Percentiles rank a stretch among this genome's conserved stretches.
Evolutionary conservation across 352 stramenopile genomes (phyloP).

Genomic region (Elongisporangium anandrum): DNA sequence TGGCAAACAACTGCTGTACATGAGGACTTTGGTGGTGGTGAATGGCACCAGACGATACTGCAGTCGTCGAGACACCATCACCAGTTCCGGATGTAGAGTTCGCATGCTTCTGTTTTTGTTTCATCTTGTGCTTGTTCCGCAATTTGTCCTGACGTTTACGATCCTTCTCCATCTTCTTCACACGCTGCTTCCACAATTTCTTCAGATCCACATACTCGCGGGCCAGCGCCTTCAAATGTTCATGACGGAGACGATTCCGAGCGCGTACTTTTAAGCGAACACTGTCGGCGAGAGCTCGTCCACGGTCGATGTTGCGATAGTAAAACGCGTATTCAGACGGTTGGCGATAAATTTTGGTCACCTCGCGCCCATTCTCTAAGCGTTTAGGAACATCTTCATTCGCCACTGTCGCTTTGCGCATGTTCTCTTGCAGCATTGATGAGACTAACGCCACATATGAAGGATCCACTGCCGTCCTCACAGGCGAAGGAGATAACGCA

Average conservation of each 20-base stretch:
- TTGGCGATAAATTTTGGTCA: constrained; percentile 64
- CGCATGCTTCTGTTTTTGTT: constrained; percentile 35
- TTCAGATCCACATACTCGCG: constrained; percentile 80
- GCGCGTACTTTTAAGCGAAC: constrained; percentile 59
- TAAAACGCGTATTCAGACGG: constrained; percentile 78
- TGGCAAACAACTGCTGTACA: constrained; percentile 31
- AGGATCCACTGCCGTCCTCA: constrained; percentile 59
- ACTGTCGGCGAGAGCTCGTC: constrained; percentile 33
- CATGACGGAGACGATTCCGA: constrained; percentile 61
- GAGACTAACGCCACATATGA: constrained; percentile 60
- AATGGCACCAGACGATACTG: constrained; percentile 23
- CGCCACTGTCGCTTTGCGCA: constrained; percentile 35
- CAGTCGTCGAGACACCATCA: constrained; percentile 11
- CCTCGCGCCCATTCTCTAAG: constrained; percentile 33
- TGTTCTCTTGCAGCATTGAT: constrained; percentile 62
- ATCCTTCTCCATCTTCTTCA: constrained; percentile 87
- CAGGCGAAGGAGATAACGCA: constrained; percentile 10
- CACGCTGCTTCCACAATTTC: constrained; percentile 74
- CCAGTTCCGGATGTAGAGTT: constrained; percentile 14
- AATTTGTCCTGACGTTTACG: constrained; percentile 82
- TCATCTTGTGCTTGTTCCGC: constrained; percentile 67
- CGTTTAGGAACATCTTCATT: constrained; percentile 59
- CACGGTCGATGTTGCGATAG: constrained; percentile 58
- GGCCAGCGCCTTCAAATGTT: constrained; percentile 65
- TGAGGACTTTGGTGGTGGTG: constrained; percentile 35